Evolutionary conservation across 768 basidiomycete species (phyloP).

Genomic region (Strobilomyces confusus): DNA sequence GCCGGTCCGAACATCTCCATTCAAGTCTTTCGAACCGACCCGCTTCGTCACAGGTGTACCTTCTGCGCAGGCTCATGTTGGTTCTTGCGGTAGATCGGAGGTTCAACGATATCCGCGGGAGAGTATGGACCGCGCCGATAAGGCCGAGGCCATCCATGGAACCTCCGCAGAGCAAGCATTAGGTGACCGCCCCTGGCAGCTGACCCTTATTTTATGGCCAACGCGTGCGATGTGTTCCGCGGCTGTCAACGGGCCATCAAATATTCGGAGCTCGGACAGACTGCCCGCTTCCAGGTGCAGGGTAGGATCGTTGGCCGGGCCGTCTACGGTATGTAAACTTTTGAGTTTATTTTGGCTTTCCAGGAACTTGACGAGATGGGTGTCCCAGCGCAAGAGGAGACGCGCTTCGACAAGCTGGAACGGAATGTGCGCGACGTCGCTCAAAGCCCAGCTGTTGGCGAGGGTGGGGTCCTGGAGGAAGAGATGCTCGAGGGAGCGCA

Average conservation of each 20-base stretch:
- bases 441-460: conserved; percentile 44
- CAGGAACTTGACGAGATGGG: conserved; percentile 44
- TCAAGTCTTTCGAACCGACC: too few relatives aligned
- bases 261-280: conserved; percentile 39
- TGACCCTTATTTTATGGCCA: too few relatives aligned
- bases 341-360: conserved; percentile 42
- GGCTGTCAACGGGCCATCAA: conserved; percentile 44
- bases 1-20: too few relatives aligned
- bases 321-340: conserved; percentile 32
- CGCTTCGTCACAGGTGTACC: too few relatives aligned
- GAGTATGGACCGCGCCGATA: too few relatives aligned
- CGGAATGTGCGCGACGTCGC: conserved; percentile 33
- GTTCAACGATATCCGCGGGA: too few relatives aligned
- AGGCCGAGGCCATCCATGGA: too few relatives aligned
- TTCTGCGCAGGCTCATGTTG: too few relatives aligned
- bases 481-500: conserved; percentile 43
- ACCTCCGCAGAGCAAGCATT: too few relatives aligned
- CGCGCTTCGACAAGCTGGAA: conserved; percentile 50
- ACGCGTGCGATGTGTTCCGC: conserved; percentile 36
- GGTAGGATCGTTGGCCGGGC: conserved; percentile 20
- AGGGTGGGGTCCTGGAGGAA: conserved; percentile 38
- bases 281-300: conserved; percentile 28
- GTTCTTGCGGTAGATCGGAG: too few relatives aligned
- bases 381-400: conserved; percentile 49
- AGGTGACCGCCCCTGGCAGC: too few relatives aligned